Evolutionary conservation across 2,329 filamentous ascomycete species (phyloP).

Genomic region (Colletotrichum agaves): DNA sequence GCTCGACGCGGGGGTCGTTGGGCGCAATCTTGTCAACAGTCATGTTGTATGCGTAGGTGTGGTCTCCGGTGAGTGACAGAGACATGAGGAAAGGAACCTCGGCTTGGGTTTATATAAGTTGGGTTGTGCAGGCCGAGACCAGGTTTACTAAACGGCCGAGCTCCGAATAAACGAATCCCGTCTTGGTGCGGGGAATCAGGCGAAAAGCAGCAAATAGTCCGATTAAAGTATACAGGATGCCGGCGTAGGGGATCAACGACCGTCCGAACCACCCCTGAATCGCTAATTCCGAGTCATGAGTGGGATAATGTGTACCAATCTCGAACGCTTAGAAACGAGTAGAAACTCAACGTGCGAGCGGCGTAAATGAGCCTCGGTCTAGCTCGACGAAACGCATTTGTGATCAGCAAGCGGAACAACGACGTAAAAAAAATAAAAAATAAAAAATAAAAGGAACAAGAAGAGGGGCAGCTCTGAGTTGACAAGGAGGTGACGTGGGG

Average conservation of each 20-base stretch:
- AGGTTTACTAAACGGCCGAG: conserved; percentile 1
- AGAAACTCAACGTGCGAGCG: conserved; percentile 14
- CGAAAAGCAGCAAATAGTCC: not conserved
- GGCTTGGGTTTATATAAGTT: not conserved
- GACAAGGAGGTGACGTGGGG: conserved; percentile 16
- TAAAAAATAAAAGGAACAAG: not conserved
- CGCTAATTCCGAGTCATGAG: conserved; percentile 3
- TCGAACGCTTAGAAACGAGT: conserved; percentile 1
- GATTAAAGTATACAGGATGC: not conserved
- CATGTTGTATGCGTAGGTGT: conserved; percentile 50
- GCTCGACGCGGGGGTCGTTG: conserved; percentile 73
- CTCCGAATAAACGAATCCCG: not conserved
- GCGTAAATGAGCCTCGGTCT: conserved; percentile 29
- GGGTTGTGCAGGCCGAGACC: not conserved
- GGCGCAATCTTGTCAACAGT: conserved; percentile 71
- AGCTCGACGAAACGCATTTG: not conserved
- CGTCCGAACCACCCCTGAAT: not conserved
- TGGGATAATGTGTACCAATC: not conserved
- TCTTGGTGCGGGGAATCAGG: conserved; percentile 20
- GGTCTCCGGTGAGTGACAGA: not conserved
- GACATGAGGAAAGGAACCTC: not conserved
- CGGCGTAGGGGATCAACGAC: not conserved
- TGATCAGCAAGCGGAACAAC: not conserved
- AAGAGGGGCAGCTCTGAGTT: not conserved
- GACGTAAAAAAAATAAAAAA: no score